Evolutionary conservation across 805 yeast species (phyloP).

Genomic region (baker's yeast (Saccharomyces cerevisiae)): DNA sequence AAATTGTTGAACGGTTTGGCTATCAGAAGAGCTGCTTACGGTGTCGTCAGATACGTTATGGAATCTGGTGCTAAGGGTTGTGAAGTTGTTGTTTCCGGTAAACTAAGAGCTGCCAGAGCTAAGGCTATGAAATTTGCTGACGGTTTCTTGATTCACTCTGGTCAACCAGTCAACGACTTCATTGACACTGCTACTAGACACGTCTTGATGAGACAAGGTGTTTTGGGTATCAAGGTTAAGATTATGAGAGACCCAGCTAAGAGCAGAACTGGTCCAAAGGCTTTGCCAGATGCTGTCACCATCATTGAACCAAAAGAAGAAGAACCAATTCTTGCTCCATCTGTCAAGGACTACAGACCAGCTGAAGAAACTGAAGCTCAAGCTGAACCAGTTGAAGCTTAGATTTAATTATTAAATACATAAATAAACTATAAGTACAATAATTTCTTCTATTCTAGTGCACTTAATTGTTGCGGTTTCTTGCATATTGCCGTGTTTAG

Average conservation of each 20-base stretch:
- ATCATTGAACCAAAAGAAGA: slow-evolving; percentile 94
- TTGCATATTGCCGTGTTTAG: not conserved
- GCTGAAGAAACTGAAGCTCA: slow-evolving; percentile 27
- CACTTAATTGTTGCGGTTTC: not conserved
- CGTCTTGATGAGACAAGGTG: slow-evolving; percentile 99
- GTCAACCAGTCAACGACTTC: slow-evolving; percentile 99
- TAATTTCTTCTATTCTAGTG: not conserved
- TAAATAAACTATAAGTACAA: not conserved
- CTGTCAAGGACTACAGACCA: slow-evolving; percentile 65
- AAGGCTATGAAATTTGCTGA: slow-evolving; percentile 99
- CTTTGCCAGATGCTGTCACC: slow-evolving; percentile 92
- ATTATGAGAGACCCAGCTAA: slow-evolving; percentile 98
- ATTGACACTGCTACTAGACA: slow-evolving; percentile 98
- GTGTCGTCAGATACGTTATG: slow-evolving; percentile 99
- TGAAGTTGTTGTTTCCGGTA: slow-evolving; percentile 99
- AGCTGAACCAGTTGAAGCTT: slow-evolving; percentile 21
- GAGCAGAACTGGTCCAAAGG: slow-evolving; percentile 75
- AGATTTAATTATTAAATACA: not conserved
- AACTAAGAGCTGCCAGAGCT: slow-evolving; percentile 99
- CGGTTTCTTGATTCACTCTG: slow-evolving; percentile 99
- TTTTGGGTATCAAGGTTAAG: slow-evolving; percentile 98
- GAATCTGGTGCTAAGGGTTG: slow-evolving; percentile 99
- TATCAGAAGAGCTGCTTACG: slow-evolving; percentile 99
- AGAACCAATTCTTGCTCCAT: slow-evolving; percentile 68
- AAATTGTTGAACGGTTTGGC: slow-evolving; percentile 97